Conservation (phyloP, 257 asterid species). For the Solanum peruvianum region DNA sequence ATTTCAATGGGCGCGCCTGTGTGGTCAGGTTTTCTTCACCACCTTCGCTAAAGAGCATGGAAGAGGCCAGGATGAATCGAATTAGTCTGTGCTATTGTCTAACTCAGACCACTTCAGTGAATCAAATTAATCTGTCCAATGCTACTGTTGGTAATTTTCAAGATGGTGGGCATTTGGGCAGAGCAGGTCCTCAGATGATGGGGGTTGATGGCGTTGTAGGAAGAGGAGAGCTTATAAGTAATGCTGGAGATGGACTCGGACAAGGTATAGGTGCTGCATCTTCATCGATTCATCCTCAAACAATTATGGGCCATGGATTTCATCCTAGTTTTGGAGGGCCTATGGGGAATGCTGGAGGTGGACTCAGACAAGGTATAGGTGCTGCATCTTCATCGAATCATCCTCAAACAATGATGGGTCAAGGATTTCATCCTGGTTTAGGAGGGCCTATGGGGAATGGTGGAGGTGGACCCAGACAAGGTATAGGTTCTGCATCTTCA, state of each 20-base stretch:
- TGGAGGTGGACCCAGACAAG: conserved; percentile 50
- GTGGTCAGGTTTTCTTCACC: conserved; percentile 93
- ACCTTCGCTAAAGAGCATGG: conserved; percentile 60
- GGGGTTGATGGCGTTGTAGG: conserved; percentile 56
- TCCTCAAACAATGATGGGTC: too few relatives aligned
- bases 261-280: conserved; percentile 66
- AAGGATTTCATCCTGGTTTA: too few relatives aligned
- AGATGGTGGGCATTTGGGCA: conserved; percentile 26
- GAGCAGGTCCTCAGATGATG: conserved; percentile 24
- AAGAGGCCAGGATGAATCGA: conserved; percentile 48
- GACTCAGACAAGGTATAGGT: conserved; percentile 66
- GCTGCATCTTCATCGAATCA: conserved; percentile 40
- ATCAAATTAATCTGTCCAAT: too few relatives aligned
- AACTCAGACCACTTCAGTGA: background rate
- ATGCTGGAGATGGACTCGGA: conserved; percentile 50
- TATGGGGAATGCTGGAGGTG: conserved; percentile 55
- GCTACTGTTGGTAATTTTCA: conserved; percentile 17
- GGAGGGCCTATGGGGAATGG: too few relatives aligned
- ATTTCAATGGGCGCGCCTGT: conserved; percentile 80
- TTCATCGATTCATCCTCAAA: conserved; percentile 67
- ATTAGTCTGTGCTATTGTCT: conserved; percentile 10
- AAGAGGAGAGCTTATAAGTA: conserved; percentile 65
- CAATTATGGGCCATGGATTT: conserved; percentile 86
- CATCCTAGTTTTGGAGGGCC: conserved; percentile 86
- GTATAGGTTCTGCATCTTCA: conserved; percentile 59